These are phyloP conservation scores for Boletus coccyginus DNA, from an alignment of 768 basidiomycete genomes.

Conservation along the genomic window DNA sequence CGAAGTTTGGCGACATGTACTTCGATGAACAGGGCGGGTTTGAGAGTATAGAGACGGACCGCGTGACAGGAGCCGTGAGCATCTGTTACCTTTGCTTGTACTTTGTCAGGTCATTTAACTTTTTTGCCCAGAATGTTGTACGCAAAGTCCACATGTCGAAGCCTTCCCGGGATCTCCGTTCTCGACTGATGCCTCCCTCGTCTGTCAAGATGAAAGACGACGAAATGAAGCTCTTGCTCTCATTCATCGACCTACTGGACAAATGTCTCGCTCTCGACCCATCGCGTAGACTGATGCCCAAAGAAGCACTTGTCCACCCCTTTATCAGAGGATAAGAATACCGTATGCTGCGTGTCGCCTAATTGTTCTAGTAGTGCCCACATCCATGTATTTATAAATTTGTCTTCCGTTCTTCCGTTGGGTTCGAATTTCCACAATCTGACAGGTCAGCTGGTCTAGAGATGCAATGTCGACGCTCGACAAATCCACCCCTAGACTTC, in stretches of 20 bases:
- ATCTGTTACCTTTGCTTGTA: too few relatives aligned
- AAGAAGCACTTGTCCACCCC: conserved; percentile 84
- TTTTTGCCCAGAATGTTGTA: conserved; percentile 62
- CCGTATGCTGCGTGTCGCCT: conserved; percentile 8
- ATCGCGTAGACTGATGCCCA: conserved; percentile 79
- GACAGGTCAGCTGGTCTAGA: conserved; percentile 12
- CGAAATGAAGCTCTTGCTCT: conserved; percentile 72
- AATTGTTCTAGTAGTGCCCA: conserved; percentile 17
- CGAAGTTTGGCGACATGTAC: too few relatives aligned
- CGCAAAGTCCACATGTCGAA: conserved; percentile 83
- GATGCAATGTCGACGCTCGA: not conserved
- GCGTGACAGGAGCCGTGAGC: too few relatives aligned
- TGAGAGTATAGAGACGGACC: too few relatives aligned
- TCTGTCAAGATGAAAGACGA: conserved; percentile 84
- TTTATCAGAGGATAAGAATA: conserved; percentile 64
- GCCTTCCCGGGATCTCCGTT: conserved; percentile 75
- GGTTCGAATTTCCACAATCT: conserved; percentile 7
- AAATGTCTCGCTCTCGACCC: conserved; percentile 89
- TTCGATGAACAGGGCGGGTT: too few relatives aligned
- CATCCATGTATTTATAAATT: conserved; percentile 25
- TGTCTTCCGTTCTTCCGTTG: conserved; percentile 3
- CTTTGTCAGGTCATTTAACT: conserved; percentile 18
- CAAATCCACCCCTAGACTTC: too few relatives aligned
- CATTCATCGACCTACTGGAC: conserved; percentile 89
- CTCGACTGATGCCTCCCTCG: conserved; percentile 77